phyloP scores from a whole-genome alignment of 163 green algal genomes.

The Picocystis sp. region DNA sequence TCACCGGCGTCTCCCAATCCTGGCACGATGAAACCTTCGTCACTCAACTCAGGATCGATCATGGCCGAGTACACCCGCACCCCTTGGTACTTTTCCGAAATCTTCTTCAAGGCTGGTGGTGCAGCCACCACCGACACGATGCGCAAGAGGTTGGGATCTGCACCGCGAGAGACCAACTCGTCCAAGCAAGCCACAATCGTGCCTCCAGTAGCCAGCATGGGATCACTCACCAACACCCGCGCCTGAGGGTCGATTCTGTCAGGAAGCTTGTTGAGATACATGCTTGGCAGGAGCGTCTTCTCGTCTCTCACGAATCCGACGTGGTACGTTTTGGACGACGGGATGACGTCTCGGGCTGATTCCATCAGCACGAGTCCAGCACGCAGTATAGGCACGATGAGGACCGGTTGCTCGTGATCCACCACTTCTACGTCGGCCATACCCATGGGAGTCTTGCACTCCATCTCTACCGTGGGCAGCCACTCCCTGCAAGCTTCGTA shows the following conservation, averaged over 20 bases:
- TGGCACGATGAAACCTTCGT: slow-evolving; percentile 77
- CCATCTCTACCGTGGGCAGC: slow-evolving; percentile 18
- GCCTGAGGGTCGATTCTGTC: slow-evolving; percentile 22
- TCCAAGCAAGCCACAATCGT: slow-evolving; percentile 40
- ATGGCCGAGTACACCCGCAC: slow-evolving; percentile 71
- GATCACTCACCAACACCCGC: slow-evolving; percentile 58
- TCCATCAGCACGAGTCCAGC: slow-evolving; percentile 79
- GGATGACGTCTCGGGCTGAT: slow-evolving; percentile 48
- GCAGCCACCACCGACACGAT: slow-evolving; percentile 58
- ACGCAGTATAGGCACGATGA: slow-evolving; percentile 69
- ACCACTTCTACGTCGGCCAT: slow-evolving; percentile 50
- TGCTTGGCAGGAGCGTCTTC: slow-evolving; percentile 53
- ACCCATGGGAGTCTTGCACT: slow-evolving; percentile 49
- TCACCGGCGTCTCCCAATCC: slow-evolving; percentile 83
- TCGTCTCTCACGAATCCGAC: slow-evolving; percentile 75
- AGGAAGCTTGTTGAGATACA: slow-evolving; percentile 89
- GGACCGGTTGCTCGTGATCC: slow-evolving; percentile 48
- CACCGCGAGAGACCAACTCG: slow-evolving; percentile 56
- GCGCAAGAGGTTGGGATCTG: slow-evolving; percentile 49
- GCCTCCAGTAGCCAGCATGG: slow-evolving; percentile 74
- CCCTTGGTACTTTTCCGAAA: slow-evolving; percentile 56
- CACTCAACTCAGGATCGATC: slow-evolving; percentile 80
- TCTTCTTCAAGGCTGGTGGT: slow-evolving; percentile 58
- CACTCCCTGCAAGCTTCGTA: slow-evolving; percentile 62
- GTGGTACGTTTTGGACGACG: slow-evolving; percentile 62